Conservation (phyloP, 352 stramenopile genomes). For the Lagenidium sp. region DNA sequence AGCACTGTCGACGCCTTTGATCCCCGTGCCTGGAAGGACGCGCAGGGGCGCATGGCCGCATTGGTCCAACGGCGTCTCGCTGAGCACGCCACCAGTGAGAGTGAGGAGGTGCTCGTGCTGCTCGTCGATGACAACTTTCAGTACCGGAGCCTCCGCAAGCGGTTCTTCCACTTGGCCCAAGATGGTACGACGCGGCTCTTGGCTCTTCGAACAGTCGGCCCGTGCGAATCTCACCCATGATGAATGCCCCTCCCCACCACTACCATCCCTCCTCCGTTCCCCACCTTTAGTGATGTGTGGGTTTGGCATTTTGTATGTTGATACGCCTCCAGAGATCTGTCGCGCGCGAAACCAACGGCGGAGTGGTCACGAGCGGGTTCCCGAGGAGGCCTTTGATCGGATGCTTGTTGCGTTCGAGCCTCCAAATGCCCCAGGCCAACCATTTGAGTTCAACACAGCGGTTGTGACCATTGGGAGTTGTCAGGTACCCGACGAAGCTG, state of each 20-base stretch:
- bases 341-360: slow-evolving; percentile 30
- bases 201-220: too few relatives aligned
- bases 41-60: slow-evolving; percentile 34
- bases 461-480: neutral
- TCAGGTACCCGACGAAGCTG: too few relatives aligned
- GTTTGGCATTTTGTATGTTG: slow-evolving; percentile 34
- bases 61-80: slow-evolving; percentile 13
- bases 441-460: slow-evolving; percentile 14
- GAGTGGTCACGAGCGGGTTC: slow-evolving; percentile 15
- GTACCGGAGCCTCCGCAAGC: slow-evolving; percentile 60
- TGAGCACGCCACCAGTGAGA: neutral
- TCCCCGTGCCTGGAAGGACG: slow-evolving; percentile 36
- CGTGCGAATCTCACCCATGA: too few relatives aligned
- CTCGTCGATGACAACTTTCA: slow-evolving; percentile 70
- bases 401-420: slow-evolving; percentile 45
- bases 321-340: slow-evolving; percentile 20
- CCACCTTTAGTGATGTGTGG: slow-evolving; percentile 23
- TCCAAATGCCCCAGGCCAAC: neutral
- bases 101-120: slow-evolving; percentile 19
- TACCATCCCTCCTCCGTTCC: too few relatives aligned
- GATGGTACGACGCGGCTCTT: slow-evolving; percentile 19
- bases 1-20: slow-evolving; percentile 19
- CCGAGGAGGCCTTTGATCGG: slow-evolving; percentile 28
- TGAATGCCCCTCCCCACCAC: too few relatives aligned
- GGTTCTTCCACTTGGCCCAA: slow-evolving; percentile 40